Conservation (phyloP, 2,329 filamentous ascomycete genomes). For the Penicillium sp. region DNA sequence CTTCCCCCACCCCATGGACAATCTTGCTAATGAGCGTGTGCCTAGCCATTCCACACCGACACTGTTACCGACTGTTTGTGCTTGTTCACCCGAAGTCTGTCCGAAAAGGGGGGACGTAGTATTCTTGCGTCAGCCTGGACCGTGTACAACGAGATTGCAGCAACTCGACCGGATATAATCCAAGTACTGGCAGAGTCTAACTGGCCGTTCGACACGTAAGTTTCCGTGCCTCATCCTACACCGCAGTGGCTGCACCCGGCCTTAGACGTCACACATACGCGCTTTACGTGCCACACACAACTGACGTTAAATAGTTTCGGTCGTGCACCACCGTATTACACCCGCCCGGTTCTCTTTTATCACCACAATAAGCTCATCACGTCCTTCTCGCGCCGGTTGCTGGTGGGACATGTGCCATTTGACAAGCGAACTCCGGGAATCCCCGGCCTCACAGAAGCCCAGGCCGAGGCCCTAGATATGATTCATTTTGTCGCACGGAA, state of each 20-base stretch:
- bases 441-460: conserved; percentile 18
- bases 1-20: background rate
- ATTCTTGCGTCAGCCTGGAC: conserved; percentile 20
- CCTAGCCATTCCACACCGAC: conserved; percentile 20
- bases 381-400: conserved; percentile 19
- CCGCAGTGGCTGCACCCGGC: background rate
- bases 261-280: background rate
- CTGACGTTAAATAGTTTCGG: conserved; percentile 14
- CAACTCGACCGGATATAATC: conserved; percentile 20
- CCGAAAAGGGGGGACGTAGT: conserved; percentile 18
- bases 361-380: conserved; percentile 18
- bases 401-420: conserved; percentile 18
- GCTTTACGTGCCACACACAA: background rate
- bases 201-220: conserved; percentile 22
- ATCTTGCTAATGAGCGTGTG: conserved; percentile 1
- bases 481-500: conserved; percentile 17
- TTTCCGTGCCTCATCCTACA: background rate
- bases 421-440: conserved; percentile 17
- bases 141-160: conserved; percentile 21
- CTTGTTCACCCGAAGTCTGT: conserved; percentile 17
- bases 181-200: conserved; percentile 12
- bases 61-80: conserved; percentile 20
- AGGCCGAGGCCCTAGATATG: conserved; percentile 18
- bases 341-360: conserved; percentile 17
- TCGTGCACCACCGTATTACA: conserved; percentile 18